Conservation (phyloP, 148 eudicot species). For the Silene conica region DNA sequence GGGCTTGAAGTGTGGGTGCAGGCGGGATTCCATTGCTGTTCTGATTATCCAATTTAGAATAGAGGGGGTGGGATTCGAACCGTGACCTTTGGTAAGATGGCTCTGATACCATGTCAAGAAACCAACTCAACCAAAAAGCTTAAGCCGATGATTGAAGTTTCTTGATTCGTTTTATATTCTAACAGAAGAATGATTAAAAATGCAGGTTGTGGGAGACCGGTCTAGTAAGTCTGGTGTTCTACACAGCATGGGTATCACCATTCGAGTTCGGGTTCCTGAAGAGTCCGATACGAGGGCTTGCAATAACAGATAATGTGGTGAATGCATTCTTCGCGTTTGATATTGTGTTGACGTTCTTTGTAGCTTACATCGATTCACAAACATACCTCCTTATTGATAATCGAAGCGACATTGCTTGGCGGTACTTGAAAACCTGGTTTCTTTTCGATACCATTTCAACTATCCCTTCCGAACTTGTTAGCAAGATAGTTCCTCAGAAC, state of each 20-base stretch:
- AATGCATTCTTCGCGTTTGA: slow-evolving; percentile 61
- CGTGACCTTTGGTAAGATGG: no score
- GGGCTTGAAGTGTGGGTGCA: no score
- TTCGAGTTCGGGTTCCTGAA: slow-evolving; percentile 52
- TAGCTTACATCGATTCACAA: slow-evolving; percentile 62
- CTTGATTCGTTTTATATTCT: no score
- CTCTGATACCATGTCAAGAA: no score
- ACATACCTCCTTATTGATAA: slow-evolving; percentile 64
- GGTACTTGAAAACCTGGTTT: slow-evolving; percentile 54
- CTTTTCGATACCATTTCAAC: slow-evolving; percentile 63
- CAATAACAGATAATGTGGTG: slow-evolving; percentile 52
- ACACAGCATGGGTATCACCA: slow-evolving; percentile 72
- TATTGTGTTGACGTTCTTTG: slow-evolving; percentile 65
- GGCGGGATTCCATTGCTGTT: no score
- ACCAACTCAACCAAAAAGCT: no score
- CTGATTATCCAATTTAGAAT: no score
- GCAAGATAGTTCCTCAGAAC: slow-evolving; percentile 31
- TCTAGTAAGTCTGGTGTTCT: slow-evolving; percentile 49
- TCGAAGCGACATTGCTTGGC: slow-evolving; percentile 52
- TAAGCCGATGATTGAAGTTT: no score
- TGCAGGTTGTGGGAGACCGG: slow-evolving; percentile 51
- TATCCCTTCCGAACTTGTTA: slow-evolving; percentile 58
- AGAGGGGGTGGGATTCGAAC: no score
- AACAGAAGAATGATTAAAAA: no score
- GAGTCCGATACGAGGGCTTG: slow-evolving; percentile 31